A percentile compares a stretch with the other conserved stretches of the same genome.
These are phyloP conservation scores for Fusarium sp. DNA, from an alignment of 2,329 filamentous ascomycete genomes.

Conservation along the genomic window DNA sequence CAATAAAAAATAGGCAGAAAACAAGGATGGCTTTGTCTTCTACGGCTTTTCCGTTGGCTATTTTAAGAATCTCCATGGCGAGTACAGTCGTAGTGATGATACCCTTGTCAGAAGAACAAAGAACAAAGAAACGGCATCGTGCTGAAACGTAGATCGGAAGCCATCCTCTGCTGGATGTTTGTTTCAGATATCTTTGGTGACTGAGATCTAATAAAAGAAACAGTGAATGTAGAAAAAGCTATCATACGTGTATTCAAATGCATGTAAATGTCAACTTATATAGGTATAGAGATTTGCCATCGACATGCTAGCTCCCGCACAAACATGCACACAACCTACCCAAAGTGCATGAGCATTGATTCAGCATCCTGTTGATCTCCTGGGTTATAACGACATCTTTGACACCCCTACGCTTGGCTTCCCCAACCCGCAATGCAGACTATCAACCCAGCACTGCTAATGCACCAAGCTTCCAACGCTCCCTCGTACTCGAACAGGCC, in stretches of 20 bases:
- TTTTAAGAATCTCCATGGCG: conserved; percentile 15
- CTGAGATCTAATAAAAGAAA: conserved; percentile 27
- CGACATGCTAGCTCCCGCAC: too few relatives aligned
- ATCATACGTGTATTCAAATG: neutral
- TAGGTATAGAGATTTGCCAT: neutral
- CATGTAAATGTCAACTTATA: neutral
- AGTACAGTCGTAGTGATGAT: neutral
- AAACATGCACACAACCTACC: too few relatives aligned
- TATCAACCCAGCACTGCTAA: conserved; percentile 22
- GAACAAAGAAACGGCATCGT: conserved; percentile 23
- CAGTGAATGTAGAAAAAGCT: neutral
- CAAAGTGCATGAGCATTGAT: too few relatives aligned
- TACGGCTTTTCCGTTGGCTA: neutral
- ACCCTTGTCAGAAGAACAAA: conserved; percentile 27
- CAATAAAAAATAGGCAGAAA: accelerated
- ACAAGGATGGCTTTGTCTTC: conserved; percentile 1
- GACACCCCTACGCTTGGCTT: neutral
- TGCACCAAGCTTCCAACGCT: neutral
- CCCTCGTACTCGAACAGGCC: neutral
- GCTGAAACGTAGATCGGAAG: neutral
- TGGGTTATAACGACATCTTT: too few relatives aligned
- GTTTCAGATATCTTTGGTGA: conserved; percentile 10
- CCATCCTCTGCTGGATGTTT: neutral
- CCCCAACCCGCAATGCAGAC: neutral
- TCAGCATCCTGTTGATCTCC: neutral